Base-by-base conservation (phyloP, 2,329 filamentous ascomycete species). In the Venturia aucupariae region DNA sequence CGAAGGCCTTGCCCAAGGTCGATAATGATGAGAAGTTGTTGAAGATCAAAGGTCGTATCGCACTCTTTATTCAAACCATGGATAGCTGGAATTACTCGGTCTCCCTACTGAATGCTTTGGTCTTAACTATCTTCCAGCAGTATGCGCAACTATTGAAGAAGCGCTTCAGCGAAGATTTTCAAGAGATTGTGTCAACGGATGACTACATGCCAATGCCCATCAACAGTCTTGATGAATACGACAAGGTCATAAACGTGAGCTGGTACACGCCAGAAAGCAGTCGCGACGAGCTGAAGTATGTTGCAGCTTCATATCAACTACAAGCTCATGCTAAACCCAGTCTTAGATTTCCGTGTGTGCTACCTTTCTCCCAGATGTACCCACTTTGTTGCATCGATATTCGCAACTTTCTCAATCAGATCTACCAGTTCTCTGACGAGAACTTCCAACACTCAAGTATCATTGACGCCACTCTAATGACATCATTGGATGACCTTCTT, bases 161-260 rank as follows among this genome's bases (percentile, higher is more conserved):
- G 66, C 85, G 92, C 57, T 99, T 97, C 72, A 96, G 91, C 73
- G 90, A 95, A 69, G 93, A 97, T 75, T 99, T 99, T 73, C 89
- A 95, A 73, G 93, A 97, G 78, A 88, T 89, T 69, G 85, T 89
- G 30, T 81, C 90, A n/a, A 97, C 91, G 0, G 94, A 99, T 74
- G 94, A 99, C 75, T 99, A 99, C 76, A 99, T 99, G 93, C 95
- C 94, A 2, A 97, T 99, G 94, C 90, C 91, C 1, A 96, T 97
- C 74, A 90, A 92, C 71, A 92, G 89, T 24, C 77, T 83, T 19
- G 92, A 96, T 70, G 92, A 97, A 72, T 97, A 96, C 72, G 90
- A 95, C 71, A 96, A 97, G 71, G 93, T 99, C 42, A 85, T 97
- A 68, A 94, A 92, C 67, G 92, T 97, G 66, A 96, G 90, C 77